Base-by-base conservation (phyloP, 371 early-diverging fungal species). In the Lichtheimia corymbifera region DNA sequence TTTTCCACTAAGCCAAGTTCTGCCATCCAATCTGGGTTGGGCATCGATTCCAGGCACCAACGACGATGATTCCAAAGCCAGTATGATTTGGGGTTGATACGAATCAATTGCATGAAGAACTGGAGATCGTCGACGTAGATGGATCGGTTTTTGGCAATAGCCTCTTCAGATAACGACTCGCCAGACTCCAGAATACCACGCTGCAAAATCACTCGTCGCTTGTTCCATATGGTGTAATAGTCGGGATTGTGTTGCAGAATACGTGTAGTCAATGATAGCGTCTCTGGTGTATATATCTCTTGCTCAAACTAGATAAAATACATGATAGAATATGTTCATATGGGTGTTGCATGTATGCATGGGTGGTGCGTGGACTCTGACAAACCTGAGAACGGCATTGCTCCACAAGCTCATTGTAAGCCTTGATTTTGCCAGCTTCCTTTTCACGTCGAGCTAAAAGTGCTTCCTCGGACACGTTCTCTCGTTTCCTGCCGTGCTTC, bases 1-100 rank as follows among this genome's bases (percentile, higher is more conserved):
- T 85, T 86, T 24, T 82, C 78, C 9, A 91, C 86, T 43, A 98
- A 74, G 18, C 65, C 75, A 27, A 95, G 71, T 68, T 98, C 98
- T 1, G 72, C 75, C n/a, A 80, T 62, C 95, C 95, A 96, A 50
- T 83, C 73, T 4, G 93, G 90, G 3, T 70, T 58, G 4, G 91
- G 89, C 85, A 93, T 88, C 24, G 79, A 74, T 25, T 85, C 79
- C 41, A 97, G 80, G 30, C 88, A 83, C 97, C 97, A 98, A 35
- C 88, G 71, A 11, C 98, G 88, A 77, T 98, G 98, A 72, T 94
- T 94, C 94, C 95, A 97, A 63, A 93, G 83, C 89, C 93, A 96
- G 71, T 95, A 95, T 12, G 92, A 93, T 72, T 95, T 95, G 20
- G 94, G 93, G 62, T 90, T 88, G 49, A 81, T 82, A 53, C 66